Base-by-base conservation (phyloP, 805 yeast genomes). In the Kodamaea nitidulidarum region DNA sequence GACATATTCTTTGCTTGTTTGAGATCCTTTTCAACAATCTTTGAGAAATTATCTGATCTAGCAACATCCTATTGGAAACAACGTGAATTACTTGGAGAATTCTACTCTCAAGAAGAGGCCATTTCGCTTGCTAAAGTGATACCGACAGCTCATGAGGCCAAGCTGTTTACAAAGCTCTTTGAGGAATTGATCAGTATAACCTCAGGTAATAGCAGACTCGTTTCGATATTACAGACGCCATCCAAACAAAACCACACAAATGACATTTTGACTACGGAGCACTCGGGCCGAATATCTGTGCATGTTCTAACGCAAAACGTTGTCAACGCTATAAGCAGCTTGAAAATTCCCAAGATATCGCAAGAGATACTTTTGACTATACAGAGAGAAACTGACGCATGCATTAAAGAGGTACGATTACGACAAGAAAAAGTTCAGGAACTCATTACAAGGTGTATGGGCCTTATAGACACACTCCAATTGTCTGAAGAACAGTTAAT, bases 311-410 rank as follows among this genome's bases (percentile, higher is more conserved):
- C 21, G n/a, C 21, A n/a, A 4, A 17, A 59, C 27, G 47, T 69
- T 9, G 65, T 67, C 7, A 47, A 60, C 25, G 61, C 60, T 1
- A 62, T 69, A 17, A 50, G 71, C 14, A 47, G 56, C 7, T 51
- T 68, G 31, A 64, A 59, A 36, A 40, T 66, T 14, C 60, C 71
- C 25, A 67, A 65, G 38, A 51, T 69, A n/a, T 55, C 68, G 2
- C 51, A 47, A 11, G 68, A 63, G 1, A 41, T 58, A 2, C 35
- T 65, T 1, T 7, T 46, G 3, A 44, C 40, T 2, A 37, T 68
- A 2, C 52, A 49, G 32, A 40, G 32, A 14, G 65, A 58, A 36
- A 55, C 63, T 8, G 57, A 54, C 8, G 35, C 34, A 15, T 59
- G 61, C 21, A 58, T 59, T 18, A 37, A 30, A 4, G 68, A 64